Percentiles rank a stretch among this genome's conserved stretches.
Evolutionary conservation across 2,329 filamentous ascomycete species (phyloP).

Genomic region (Aspergillus ruber): DNA sequence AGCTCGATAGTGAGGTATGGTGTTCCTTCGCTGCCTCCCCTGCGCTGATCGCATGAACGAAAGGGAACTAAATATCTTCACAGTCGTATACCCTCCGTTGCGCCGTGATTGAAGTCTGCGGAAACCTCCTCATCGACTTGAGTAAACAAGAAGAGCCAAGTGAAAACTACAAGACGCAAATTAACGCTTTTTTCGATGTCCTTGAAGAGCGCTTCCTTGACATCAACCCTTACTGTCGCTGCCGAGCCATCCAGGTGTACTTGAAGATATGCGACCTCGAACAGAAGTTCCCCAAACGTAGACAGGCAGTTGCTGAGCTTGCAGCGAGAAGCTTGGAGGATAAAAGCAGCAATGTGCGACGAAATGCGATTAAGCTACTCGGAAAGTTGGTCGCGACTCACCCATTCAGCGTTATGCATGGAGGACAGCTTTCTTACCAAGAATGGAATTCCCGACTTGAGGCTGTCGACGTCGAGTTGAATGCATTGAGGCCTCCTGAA

Average conservation of each 20-base stretch:
- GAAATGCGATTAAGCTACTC: conserved; percentile 90
- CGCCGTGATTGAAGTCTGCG: conserved; percentile 92
- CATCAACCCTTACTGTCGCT: conserved; percentile 92
- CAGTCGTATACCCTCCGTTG: conserved; percentile 88
- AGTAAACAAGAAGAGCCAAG: conserved; percentile 85
- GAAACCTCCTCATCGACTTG: conserved; percentile 85
- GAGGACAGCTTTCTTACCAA: conserved; percentile 72
- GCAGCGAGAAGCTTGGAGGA: conserved; percentile 87
- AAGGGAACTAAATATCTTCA: conserved; percentile 7
- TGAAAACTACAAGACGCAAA: conserved; percentile 89
- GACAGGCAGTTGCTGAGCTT: conserved; percentile 80
- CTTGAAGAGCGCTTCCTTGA: conserved; percentile 94
- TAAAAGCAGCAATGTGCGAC: conserved; percentile 93
- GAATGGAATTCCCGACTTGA: conserved; percentile 82
- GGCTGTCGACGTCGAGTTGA: conserved; percentile 73
- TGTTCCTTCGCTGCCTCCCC: neutral
- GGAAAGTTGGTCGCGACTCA: conserved; percentile 86
- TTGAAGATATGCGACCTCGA: conserved; percentile 88
- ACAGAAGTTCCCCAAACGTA: conserved; percentile 87
- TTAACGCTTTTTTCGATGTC: conserved; percentile 95
- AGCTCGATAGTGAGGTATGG: conserved; percentile 81
- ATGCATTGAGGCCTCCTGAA: conserved; percentile 68
- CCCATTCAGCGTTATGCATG: conserved; percentile 87
- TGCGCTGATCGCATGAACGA: neutral
- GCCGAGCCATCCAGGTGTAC: conserved; percentile 86